Percentiles rank a stretch among this genome's conserved stretches.
These are phyloP conservation scores for Sporothrix curviconia DNA, from an alignment of 2,329 filamentous ascomycete species.

Conservation along the genomic window DNA sequence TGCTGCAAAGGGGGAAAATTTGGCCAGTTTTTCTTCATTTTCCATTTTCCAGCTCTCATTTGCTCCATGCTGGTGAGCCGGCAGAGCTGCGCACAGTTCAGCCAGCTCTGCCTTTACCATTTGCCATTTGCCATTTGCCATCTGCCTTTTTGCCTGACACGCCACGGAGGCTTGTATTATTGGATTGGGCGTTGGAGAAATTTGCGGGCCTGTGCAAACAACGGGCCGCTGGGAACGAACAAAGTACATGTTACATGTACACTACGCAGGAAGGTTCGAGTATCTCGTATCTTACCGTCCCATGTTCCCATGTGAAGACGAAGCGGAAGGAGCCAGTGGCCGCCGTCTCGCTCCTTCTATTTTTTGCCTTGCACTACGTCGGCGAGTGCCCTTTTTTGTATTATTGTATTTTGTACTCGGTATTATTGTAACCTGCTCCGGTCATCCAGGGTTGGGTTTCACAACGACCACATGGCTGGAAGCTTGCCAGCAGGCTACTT, in stretches of 20 bases:
- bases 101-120: background rate
- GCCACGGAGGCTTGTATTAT: background rate
- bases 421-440: too few species aligned
- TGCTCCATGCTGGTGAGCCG: too few species aligned
- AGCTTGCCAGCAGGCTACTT: slow-evolving; percentile 12
- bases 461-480: slow-evolving; percentile 30
- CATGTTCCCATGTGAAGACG: slow-evolving; percentile 4
- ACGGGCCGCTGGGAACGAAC: background rate
- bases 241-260: too few species aligned
- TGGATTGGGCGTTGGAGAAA: background rate
- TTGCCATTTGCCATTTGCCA: background rate
- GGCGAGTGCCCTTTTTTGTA: slow-evolving; percentile 1
- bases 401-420: background rate
- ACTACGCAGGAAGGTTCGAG: too few species aligned
- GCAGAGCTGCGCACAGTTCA: too few species aligned
- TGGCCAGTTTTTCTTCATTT: background rate
- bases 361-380: background rate
- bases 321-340: background rate
- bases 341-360: background rate
- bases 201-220: background rate
- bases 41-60: too few species aligned
- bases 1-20: background rate
- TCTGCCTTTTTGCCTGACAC: background rate
- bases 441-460: slow-evolving; percentile 4
- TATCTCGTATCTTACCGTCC: too few species aligned